Base-by-base conservation (phyloP, 2,329 filamentous ascomycete species). In the Botrytis cinerea region DNA sequence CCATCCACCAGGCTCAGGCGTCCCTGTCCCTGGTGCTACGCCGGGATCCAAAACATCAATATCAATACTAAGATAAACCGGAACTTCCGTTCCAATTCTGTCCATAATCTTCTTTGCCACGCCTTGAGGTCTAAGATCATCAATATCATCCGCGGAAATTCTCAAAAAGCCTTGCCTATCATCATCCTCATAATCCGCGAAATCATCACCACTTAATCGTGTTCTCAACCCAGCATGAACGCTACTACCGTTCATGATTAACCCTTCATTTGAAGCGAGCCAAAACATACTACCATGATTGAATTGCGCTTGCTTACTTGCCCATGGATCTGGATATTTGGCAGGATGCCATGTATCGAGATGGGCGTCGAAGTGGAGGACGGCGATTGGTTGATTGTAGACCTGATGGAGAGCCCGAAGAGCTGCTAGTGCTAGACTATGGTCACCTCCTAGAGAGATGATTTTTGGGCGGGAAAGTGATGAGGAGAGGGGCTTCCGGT, bases 281-380 rank as follows among this genome's bases (percentile, higher is more conserved):
- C 93, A 95, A 86, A 97, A 97, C 90, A 97, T 96, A 77, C 89
- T 93, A 7, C 95, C 94, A 82, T 97, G 94, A 80, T 91, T 97
- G 84, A 97, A 96, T 77, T 91, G 88, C 2, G 89, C 87, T 81
- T 93, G 92, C 74, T 89, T 87, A 4, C 87, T 87, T 10, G 85
- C 82, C 94, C 94, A 97, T 72, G 90, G 89, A 25, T 88, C 90
- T 0, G 93, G 92, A 82, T 97, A 97, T 77, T 93, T 91, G 38
- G 86, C 88, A 84, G 78, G 74, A 57, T 82, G 76, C 77, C 79
- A 81, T 7, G 79, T 79, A 74, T 79, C 78, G 14, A 81, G 73
- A 76, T 81, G 80, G 25, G 86, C 90, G 79, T 94, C 92, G 81
- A 94, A 94, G 81, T 94, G 92, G 74, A 94, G 83, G 22, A 94